A percentile compares a stretch with the other conserved stretches of the same genome.
These are phyloP conservation scores for Cytospora mali DNA, from an alignment of 2,329 filamentous ascomycete species.

Conservation along the genomic window DNA sequence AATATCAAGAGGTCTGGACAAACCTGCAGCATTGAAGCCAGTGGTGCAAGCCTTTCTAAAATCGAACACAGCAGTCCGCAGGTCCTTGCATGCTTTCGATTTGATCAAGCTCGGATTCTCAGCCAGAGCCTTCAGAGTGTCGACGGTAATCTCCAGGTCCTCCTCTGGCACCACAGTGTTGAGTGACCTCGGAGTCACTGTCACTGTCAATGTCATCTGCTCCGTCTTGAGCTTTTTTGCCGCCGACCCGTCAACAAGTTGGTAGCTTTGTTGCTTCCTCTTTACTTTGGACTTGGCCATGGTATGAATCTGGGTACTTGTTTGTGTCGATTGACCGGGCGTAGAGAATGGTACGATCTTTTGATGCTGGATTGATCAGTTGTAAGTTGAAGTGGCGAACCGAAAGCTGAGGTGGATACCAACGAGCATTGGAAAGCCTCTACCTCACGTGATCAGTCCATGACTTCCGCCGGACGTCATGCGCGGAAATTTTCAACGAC, in stretches of 20 bases:
- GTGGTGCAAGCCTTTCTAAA: constrained; percentile 71
- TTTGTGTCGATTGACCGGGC: background rate
- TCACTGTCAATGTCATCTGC: constrained; percentile 3
- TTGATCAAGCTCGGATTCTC: constrained; percentile 66
- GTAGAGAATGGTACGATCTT: background rate
- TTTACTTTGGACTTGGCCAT: constrained; percentile 28
- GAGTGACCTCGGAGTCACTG: constrained; percentile 18
- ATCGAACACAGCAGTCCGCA: constrained; percentile 68
- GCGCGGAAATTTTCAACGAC: too few species aligned
- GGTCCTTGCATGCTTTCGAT: constrained; percentile 67
- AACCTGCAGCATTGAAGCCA: constrained; percentile 59
- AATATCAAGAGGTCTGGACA: constrained; percentile 16
- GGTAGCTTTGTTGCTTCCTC: constrained; percentile 23
- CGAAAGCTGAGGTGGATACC: too few species aligned
- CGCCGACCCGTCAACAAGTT: constrained; percentile 9
- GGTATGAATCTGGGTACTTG: background rate
- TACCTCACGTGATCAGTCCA: too few species aligned
- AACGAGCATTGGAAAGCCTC: too few species aligned
- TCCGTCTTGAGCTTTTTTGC: constrained; percentile 25
- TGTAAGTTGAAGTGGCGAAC: background rate
- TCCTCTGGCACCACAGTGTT: constrained; percentile 26
- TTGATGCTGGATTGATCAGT: background rate
- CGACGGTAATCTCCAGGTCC: constrained; percentile 28
- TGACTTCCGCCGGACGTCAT: too few species aligned
- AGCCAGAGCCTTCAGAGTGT: constrained; percentile 22